These are phyloP conservation scores for Mallotus japonicus DNA, from an alignment of 441 rosid genomes.

Conservation along the genomic window DNA sequence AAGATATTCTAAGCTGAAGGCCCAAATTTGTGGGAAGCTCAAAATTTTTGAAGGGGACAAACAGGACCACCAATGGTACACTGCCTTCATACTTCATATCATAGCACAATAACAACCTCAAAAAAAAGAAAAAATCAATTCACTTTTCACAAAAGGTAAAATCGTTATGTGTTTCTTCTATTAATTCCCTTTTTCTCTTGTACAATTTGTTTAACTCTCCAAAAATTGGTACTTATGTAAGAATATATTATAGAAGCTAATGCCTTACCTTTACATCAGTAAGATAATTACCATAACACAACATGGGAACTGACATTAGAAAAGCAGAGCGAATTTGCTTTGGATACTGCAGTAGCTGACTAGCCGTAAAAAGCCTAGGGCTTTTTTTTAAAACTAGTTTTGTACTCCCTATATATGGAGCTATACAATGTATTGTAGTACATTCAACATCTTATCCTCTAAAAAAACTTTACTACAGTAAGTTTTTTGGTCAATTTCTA, in stretches of 20 bases:
- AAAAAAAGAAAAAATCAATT: neutral
- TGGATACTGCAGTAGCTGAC: conserved; percentile 12
- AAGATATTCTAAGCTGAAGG: neutral
- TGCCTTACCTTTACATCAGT: neutral
- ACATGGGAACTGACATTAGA: neutral
- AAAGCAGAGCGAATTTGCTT: neutral
- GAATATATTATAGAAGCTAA: no score
- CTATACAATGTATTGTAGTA: neutral
- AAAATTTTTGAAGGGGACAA: neutral
- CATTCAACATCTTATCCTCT: conserved; percentile 6
- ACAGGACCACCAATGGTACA: neutral
- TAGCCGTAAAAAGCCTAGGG: conserved; percentile 5
- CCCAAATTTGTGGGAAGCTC: neutral
- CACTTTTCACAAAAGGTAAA: neutral
- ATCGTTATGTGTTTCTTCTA: no score
- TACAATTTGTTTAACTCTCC: no score
- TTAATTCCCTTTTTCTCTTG: no score
- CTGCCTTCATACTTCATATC: no score
- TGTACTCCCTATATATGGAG: conserved; percentile 3
- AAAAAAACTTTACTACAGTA: neutral
- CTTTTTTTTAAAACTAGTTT: neutral
- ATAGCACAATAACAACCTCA: neutral
- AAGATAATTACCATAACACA: neutral
- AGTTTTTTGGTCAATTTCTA: conserved; percentile 22
- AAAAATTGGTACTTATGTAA: no score